These are phyloP conservation scores for Calonectria pteridis DNA, from an alignment of 2,329 filamentous ascomycete species.

Conservation along the genomic window DNA sequence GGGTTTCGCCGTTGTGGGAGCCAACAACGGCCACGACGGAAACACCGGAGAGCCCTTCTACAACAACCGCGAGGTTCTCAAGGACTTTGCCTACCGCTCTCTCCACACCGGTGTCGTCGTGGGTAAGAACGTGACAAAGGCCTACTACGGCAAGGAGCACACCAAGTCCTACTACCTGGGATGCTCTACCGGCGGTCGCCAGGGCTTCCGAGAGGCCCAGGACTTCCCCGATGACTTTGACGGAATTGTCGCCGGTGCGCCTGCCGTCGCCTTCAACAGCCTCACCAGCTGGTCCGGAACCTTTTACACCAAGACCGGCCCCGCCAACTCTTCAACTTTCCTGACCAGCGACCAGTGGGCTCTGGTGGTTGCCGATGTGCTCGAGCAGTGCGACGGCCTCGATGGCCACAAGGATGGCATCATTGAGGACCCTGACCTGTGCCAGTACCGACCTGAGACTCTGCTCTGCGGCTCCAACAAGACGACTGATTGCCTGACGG, in stretches of 20 bases:
- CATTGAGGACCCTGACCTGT: conserved; percentile 59
- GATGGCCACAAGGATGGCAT: conserved; percentile 64
- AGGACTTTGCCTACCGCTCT: conserved; percentile 52
- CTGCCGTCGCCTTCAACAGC: conserved; percentile 60
- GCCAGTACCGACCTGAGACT: conserved; percentile 56
- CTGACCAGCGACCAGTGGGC: conserved; percentile 51
- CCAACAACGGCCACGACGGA: conserved; percentile 65
- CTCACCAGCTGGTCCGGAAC: conserved; percentile 52
- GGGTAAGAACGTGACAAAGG: conserved; percentile 60
- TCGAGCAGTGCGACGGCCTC: conserved; percentile 61
- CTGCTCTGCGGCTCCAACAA: conserved; percentile 60
- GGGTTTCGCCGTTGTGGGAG: conserved; percentile 62
- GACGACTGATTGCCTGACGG: conserved; percentile 16
- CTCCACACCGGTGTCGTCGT: conserved; percentile 62
- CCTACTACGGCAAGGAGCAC: conserved; percentile 58
- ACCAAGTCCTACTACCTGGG: conserved; percentile 67
- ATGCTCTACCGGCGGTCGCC: conserved; percentile 71
- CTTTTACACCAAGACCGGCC: conserved; percentile 1
- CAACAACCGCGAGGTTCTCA: conserved; percentile 51
- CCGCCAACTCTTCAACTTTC: conserved; percentile 22
- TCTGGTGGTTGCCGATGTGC: conserved; percentile 56
- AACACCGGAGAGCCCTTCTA: conserved; percentile 49
- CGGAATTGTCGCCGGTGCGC: conserved; percentile 59
- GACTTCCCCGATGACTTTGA: conserved; percentile 68
- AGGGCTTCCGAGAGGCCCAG: conserved; percentile 67